These are phyloP conservation scores for Mucor velutinosus DNA, from an alignment of 371 early-diverging fungal species.

Conservation along the genomic window DNA sequence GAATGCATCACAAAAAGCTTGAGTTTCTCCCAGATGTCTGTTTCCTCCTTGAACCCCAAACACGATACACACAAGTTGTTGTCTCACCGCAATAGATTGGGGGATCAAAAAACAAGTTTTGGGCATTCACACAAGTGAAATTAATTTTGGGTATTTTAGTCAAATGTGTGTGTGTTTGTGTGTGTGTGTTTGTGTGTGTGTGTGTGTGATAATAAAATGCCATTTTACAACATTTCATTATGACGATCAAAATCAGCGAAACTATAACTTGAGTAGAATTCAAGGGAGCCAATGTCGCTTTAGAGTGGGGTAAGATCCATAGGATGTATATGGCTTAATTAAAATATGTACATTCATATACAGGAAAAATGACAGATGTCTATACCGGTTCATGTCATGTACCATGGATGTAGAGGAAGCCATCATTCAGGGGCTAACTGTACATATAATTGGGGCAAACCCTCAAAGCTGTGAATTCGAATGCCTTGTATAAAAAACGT, in stretches of 20 bases:
- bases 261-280: conserved; percentile 15
- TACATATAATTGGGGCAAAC: conserved; percentile 5
- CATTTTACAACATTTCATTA: neutral
- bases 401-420: neutral
- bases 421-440: neutral
- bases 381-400: neutral
- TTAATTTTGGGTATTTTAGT: neutral
- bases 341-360: conserved; percentile 11
- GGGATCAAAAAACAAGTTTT: neutral
- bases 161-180: neutral
- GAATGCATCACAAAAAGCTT: conserved; percentile 34
- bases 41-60: conserved; percentile 8
- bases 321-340: conserved; percentile 11
- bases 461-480: neutral
- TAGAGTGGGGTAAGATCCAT: conserved; percentile 2
- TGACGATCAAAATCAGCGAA: neutral
- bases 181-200: too few species aligned
- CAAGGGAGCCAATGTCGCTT: conserved; percentile 3
- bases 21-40: neutral
- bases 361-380: conserved; percentile 6
- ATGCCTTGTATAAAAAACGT: neutral
- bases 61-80: neutral
- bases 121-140: neutral
- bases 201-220: neutral
- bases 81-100: neutral